These are phyloP conservation scores for Nannizzia gypsea DNA, from an alignment of 2,329 filamentous ascomycete species.

Conservation along the genomic window DNA sequence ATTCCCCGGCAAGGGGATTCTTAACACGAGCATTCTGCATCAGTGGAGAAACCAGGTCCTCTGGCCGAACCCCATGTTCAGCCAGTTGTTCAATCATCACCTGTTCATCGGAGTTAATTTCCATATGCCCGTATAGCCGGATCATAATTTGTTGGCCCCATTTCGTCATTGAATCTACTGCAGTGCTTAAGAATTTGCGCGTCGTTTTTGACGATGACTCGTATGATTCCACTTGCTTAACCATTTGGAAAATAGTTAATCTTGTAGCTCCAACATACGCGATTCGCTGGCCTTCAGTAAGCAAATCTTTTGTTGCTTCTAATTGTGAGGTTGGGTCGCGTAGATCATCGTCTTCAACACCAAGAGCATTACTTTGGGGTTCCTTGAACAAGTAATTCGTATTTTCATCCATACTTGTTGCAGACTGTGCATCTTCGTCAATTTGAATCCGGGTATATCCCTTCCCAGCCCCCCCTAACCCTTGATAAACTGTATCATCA, in stretches of 20 bases:
- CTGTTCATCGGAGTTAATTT: conserved; percentile 77
- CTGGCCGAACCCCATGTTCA: conserved; percentile 76
- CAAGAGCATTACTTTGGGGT: conserved; percentile 49
- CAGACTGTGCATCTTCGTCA: conserved; percentile 87
- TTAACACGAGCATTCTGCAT: conserved; percentile 89
- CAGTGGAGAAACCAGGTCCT: conserved; percentile 70
- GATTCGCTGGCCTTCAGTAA: conserved; percentile 90
- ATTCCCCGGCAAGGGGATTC: conserved; percentile 65
- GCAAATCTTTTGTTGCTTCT: conserved; percentile 85
- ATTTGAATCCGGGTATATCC: conserved; percentile 92
- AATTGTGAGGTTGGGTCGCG: conserved; percentile 81
- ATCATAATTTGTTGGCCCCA: conserved; percentile 99
- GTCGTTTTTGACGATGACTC: conserved; percentile 48
- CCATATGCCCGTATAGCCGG: conserved; percentile 88
- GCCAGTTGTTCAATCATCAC: conserved; percentile 97
- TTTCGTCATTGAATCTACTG: conserved; percentile 74
- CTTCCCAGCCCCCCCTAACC: conserved; percentile 78
- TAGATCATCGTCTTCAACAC: conserved; percentile 62
- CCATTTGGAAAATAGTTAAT: conserved; percentile 67
- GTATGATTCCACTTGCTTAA: conserved; percentile 53
- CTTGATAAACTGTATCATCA: conserved; percentile 61
- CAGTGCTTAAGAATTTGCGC: conserved; percentile 59
- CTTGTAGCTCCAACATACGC: conserved; percentile 89
- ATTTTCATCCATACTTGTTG: conserved; percentile 93
- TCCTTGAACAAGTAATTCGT: conserved; percentile 91